These are phyloP conservation scores for Hyphochytrium catenoides DNA, from an alignment of 352 stramenopile genomes.

Conservation along the genomic window DNA sequence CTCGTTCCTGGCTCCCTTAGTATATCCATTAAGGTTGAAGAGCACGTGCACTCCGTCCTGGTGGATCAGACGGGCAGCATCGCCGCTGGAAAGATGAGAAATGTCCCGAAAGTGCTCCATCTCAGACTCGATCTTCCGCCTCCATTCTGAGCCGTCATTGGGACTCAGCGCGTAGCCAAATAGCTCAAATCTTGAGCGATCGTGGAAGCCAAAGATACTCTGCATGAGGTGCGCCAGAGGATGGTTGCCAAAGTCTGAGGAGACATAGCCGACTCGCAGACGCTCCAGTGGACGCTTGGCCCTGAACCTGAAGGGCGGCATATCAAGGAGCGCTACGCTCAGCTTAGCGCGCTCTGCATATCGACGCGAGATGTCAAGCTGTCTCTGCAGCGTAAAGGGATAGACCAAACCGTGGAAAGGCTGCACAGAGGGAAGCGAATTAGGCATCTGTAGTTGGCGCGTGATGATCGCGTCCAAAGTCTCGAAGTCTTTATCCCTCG, in stretches of 20 bases:
- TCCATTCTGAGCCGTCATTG: slow-evolving; percentile 50
- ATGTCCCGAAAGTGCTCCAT: slow-evolving; percentile 71
- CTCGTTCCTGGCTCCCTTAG: slow-evolving; percentile 65
- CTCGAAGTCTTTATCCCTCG: slow-evolving; percentile 41
- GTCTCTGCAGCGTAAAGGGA: slow-evolving; percentile 41
- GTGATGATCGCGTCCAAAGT: slow-evolving; percentile 32
- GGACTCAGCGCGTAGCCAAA: slow-evolving; percentile 62
- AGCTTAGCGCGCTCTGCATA: slow-evolving; percentile 53
- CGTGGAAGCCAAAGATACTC: slow-evolving; percentile 66
- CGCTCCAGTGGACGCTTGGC: slow-evolving; percentile 33
- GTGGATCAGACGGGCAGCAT: slow-evolving; percentile 50
- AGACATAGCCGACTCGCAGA: slow-evolving; percentile 64
- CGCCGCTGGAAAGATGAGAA: slow-evolving; percentile 23
- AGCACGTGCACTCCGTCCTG: slow-evolving; percentile 64
- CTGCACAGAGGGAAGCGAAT: slow-evolving; percentile 57
- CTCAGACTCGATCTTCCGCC: slow-evolving; percentile 42
- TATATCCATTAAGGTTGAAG: slow-evolving; percentile 80
- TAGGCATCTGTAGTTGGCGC: slow-evolving; percentile 23
- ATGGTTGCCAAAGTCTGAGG: slow-evolving; percentile 71
- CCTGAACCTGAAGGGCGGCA: slow-evolving; percentile 34
- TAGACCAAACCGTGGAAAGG: slow-evolving; percentile 79
- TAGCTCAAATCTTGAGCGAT: slow-evolving; percentile 56
- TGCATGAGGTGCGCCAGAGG: slow-evolving; percentile 72
- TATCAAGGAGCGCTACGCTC: slow-evolving; percentile 58
- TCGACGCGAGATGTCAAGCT: slow-evolving; percentile 31